Evolutionary conservation across 163 green algal species (phyloP), one percentile per base, ranked within the genome.

Genomic region (Scenedesmus sp.): DNA sequence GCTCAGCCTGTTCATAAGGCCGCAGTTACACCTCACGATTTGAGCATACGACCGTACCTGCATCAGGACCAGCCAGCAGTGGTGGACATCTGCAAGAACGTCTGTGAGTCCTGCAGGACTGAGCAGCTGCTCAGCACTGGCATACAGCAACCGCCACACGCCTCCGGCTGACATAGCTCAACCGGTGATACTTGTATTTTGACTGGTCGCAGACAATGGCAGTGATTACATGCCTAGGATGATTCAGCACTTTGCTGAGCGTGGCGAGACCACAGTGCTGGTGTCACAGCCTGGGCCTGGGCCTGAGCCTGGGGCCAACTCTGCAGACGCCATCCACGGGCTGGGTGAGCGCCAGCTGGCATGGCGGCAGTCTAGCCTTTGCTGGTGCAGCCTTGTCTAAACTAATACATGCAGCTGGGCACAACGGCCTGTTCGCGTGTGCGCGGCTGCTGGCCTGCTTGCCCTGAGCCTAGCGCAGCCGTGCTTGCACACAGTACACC

Each of bases 141-240:
- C 37, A 46, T 35, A n/a, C 72, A 46, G 35, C 72, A 76, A 18
- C 35, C 43, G 79, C 42, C 7, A 2, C 4, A 1, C 37, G 37
- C 22, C 79, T 84, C 3, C 65, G 79, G 79, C 26, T 84, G 24
- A 9, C 3, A 24, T 22, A 56, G 79, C 26, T 65, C 22, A 37
- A 42, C 7, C 79, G 43, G 24, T 5, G 24, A 12, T 43, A 26
- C 24, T 12, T 84, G 6, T 24, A 15, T 24, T 20, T 9, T 56
- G n/a, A n/a, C n/a, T 80, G 70, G 7, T 65, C 61, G 85, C 88
- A 92, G 88, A 94, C 44, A 80, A 51, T 16, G 92, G 92, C 51
- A 91, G 78, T 12, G 92, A 94, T 76, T 93, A 93, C 78, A 91
- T 94, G 73, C 90, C 90, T 5, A 89, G 92, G 15, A 79, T 91